Percentiles rank a stretch among this genome's conserved stretches.
Evolutionary conservation across 805 yeast genomes (phyloP).

Genomic region (Kurtzmaniella fragi): DNA sequence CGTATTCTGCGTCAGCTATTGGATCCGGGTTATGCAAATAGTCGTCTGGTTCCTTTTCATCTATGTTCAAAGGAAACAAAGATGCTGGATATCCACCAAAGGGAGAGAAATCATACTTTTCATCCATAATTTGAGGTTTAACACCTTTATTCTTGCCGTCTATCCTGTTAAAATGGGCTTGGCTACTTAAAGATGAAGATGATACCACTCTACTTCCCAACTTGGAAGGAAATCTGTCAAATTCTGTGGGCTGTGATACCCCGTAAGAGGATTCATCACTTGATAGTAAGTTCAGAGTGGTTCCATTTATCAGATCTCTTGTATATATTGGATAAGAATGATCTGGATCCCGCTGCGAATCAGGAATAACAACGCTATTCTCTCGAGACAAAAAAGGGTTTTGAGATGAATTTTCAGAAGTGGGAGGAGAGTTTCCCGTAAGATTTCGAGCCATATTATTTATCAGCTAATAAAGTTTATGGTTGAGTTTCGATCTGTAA

Average conservation of each 20-base stretch:
- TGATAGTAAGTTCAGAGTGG: slow-evolving; percentile 31
- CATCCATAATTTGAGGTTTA: background rate
- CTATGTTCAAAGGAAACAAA: slow-evolving; percentile 86
- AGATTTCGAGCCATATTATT: no score
- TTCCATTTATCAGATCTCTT: slow-evolving; percentile 18
- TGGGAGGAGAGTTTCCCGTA: no score
- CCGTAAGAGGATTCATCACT: slow-evolving; percentile 4
- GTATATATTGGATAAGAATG: no score
- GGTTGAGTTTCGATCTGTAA: no score
- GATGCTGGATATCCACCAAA: slow-evolving; percentile 97
- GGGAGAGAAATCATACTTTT: slow-evolving; percentile 61
- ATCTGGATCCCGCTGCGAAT: no score
- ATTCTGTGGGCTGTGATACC: background rate
- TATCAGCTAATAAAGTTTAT: no score
- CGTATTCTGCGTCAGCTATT: slow-evolving; percentile 81
- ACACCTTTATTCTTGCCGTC: no score
- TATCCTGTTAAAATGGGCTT: no score
- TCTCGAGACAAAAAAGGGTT: no score
- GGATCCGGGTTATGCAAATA: slow-evolving; percentile 96
- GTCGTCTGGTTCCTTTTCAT: slow-evolving; percentile 94
- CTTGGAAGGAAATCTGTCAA: slow-evolving; percentile 4
- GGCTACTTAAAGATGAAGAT: background rate
- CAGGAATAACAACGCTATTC: no score
- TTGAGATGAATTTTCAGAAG: no score
- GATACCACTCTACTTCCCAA: slow-evolving; percentile 3